phyloP scores from a whole-genome alignment of 345 rosid species.

The Microcos paniculata region DNA sequence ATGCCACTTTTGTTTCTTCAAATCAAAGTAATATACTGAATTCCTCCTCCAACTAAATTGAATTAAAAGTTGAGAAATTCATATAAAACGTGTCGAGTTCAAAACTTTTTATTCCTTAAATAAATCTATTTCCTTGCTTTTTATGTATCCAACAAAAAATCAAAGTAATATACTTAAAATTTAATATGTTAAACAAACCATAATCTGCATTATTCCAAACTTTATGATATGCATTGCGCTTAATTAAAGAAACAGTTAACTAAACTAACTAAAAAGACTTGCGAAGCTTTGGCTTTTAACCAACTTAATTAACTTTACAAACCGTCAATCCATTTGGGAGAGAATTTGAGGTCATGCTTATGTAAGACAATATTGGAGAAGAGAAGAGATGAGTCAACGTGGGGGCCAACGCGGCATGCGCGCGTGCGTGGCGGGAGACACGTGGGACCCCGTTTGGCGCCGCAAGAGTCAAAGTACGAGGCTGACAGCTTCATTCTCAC shows the following conservation, averaged over 20 bases:
- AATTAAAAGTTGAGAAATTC: no score
- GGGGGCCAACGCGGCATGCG: constrained; percentile 35
- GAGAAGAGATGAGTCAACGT: constrained; percentile 26
- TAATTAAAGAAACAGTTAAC: neutral
- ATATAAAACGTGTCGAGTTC: no score
- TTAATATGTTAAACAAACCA: neutral
- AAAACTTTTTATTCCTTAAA: no score
- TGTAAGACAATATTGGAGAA: neutral
- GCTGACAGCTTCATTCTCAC: neutral
- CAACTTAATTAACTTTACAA: neutral
- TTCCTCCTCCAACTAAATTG: no score
- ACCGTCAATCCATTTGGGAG: neutral
- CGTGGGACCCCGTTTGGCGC: constrained; percentile 30
- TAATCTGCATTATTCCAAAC: neutral
- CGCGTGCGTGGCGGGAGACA: constrained; percentile 30
- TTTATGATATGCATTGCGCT: neutral
- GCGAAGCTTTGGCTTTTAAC: neutral
- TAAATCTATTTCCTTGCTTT: no score
- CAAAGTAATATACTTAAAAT: neutral
- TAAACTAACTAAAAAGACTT: neutral
- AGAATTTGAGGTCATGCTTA: neutral
- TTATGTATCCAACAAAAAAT: no score
- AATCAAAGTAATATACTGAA: neutral
- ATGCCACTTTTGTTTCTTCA: neutral
- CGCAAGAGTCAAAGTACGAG: constrained; percentile 25